phyloP scores from a whole-genome alignment of 805 yeast genomes.

The Kregervanrija delftensis region DNA sequence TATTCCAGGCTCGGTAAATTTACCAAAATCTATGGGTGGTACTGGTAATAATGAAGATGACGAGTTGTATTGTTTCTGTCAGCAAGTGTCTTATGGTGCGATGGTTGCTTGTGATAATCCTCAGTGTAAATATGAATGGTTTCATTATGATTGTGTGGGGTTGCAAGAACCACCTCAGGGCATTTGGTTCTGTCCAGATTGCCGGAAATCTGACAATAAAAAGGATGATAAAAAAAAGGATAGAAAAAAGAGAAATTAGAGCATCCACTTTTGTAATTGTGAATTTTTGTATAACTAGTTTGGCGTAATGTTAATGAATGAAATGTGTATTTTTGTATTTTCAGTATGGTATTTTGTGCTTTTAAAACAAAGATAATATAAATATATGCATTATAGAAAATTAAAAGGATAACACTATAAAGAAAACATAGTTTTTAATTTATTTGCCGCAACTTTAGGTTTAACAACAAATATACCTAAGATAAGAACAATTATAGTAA shows the following conservation, averaged over 20 bases:
- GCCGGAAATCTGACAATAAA: conserved; percentile 32
- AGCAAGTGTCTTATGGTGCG: conserved; percentile 77
- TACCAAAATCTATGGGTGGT: conserved; percentile 6
- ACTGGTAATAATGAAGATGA: conserved; percentile 48
- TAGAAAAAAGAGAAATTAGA: conserved; percentile 15
- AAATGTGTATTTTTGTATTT: too few relatives aligned
- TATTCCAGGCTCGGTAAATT: too few relatives aligned
- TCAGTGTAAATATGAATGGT: conserved; percentile 56
- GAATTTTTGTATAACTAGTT: too few relatives aligned
- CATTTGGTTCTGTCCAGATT: conserved; percentile 94
- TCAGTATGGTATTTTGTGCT: too few relatives aligned
- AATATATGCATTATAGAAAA: too few relatives aligned
- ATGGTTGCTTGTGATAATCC: conserved; percentile 61
- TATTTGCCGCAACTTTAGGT: too few relatives aligned
- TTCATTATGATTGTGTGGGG: conserved; percentile 77
- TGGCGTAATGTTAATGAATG: too few relatives aligned
- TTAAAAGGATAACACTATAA: too few relatives aligned
- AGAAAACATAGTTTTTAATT: too few relatives aligned
- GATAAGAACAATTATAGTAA: conserved; percentile 50
- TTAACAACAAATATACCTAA: conserved; percentile 26
- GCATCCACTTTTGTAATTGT: too few relatives aligned
- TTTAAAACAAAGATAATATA: too few relatives aligned
- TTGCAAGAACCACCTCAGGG: conserved; percentile 91
- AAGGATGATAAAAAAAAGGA: conserved; percentile 20
- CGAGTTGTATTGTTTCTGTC: conserved; percentile 82